These are phyloP conservation scores for Aspergillus homomorphus DNA, from an alignment of 495 filamentous ascomycete species.

Conservation along the genomic window DNA sequence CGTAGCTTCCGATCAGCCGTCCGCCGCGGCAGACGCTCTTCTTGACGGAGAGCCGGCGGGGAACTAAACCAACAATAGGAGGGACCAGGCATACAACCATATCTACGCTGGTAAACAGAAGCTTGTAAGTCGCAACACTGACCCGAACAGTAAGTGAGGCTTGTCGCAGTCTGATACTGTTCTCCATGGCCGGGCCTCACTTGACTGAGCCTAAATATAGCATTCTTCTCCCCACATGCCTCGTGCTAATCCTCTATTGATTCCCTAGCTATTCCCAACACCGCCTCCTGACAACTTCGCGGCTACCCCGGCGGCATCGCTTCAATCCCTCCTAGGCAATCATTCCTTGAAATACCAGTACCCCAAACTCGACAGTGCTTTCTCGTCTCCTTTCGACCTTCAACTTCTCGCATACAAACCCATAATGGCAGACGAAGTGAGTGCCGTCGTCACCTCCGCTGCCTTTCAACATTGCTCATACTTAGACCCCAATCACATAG, in stretches of 20 bases:
- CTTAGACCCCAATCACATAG: constrained; percentile 42
- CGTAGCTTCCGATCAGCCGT: constrained; percentile 14
- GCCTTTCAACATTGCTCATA: constrained; percentile 14
- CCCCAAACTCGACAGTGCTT: background rate
- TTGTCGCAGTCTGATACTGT: background rate
- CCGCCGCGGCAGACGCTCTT: constrained; percentile 12
- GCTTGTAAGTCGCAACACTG: background rate
- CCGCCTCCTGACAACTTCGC: constrained; percentile 11
- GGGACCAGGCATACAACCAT: background rate
- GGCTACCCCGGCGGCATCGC: constrained; percentile 2
- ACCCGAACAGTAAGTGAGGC: background rate
- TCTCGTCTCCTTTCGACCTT: background rate
- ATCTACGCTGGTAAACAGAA: background rate
- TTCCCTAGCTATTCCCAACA: constrained; percentile 9
- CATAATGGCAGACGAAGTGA: constrained; percentile 45
- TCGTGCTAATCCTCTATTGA: constrained; percentile 8
- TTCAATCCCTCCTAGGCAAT: constrained; percentile 2
- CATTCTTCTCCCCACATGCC: background rate
- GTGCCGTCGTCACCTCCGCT: constrained; percentile 8
- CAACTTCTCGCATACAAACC: constrained; percentile 4
- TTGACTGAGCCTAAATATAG: background rate
- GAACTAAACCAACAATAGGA: constrained; percentile 15
- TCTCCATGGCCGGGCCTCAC: background rate
- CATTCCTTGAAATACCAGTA: background rate
- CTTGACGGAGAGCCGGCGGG: constrained; percentile 14